Evolutionary conservation across 169 alveolate species (phyloP).

Genomic region (Amoebophrya sp.): DNA sequence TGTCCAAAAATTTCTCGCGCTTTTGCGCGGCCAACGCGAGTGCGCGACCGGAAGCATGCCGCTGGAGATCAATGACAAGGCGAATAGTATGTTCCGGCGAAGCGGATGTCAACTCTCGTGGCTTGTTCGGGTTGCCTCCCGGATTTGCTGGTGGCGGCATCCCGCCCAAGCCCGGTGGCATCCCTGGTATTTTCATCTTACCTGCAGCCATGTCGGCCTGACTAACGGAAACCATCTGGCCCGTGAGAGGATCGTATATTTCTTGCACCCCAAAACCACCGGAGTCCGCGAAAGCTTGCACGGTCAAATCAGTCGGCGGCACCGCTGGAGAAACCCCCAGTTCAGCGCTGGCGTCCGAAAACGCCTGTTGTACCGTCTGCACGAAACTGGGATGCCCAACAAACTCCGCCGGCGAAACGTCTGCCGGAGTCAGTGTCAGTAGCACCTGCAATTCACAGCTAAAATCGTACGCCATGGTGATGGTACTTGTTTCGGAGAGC

Average conservation of each 20-base stretch:
- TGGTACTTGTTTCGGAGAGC: too few species aligned
- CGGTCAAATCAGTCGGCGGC: neutral
- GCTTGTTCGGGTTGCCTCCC: too few species aligned
- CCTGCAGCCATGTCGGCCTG: too few species aligned
- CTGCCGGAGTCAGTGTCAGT: neutral
- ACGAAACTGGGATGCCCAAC: neutral
- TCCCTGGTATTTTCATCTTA: too few species aligned
- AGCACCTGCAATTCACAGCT: neutral
- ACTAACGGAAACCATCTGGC: neutral
- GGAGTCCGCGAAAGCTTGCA: neutral
- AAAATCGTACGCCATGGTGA: neutral
- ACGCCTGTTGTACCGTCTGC: neutral
- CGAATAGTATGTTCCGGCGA: neutral
- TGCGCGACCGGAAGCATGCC: neutral
- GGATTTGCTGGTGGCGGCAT: too few species aligned
- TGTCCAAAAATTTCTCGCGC: neutral
- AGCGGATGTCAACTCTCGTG: neutral
- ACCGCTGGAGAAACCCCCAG: neutral
- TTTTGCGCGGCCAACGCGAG: too few species aligned
- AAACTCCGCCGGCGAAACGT: neutral
- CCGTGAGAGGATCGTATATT: neutral
- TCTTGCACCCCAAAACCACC: neutral
- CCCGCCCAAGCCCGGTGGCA: too few species aligned
- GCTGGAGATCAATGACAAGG: neutral
- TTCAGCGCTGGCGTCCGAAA: neutral